A percentile compares a stretch with the other conserved stretches of the same genome.
phyloP scores from a whole-genome alignment of 371 early-diverging fungal species.

The Fennellomyces sp. region DNA sequence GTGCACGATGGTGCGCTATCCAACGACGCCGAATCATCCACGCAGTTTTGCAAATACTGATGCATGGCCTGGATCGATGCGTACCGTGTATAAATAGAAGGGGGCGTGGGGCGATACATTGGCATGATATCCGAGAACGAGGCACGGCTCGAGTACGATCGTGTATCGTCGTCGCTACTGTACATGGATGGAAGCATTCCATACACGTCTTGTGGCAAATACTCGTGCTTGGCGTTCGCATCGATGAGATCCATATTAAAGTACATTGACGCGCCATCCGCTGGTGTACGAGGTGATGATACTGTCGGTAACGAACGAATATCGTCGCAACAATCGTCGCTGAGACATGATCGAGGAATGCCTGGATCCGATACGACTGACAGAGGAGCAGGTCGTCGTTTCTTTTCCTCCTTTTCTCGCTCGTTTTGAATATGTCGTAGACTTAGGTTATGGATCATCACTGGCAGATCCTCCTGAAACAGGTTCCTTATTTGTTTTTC shows the following conservation, averaged over 20 bases:
- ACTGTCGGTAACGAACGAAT: background rate
- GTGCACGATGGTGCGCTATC: slow-evolving; percentile 7
- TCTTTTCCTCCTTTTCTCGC: slow-evolving; percentile 18
- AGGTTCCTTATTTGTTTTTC: slow-evolving; percentile 68
- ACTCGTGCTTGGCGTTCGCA: background rate
- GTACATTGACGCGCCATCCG: background rate
- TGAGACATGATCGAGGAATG: background rate
- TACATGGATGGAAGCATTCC: background rate
- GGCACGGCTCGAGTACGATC: background rate
- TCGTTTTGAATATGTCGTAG: slow-evolving; percentile 36
- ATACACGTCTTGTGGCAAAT: background rate
- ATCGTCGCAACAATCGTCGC: background rate
- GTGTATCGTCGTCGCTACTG: background rate
- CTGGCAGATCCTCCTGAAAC: slow-evolving; percentile 93
- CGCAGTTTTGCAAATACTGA: slow-evolving; percentile 4
- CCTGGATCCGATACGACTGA: background rate
- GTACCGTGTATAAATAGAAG: background rate
- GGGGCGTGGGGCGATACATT: background rate
- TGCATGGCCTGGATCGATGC: slow-evolving; percentile 1
- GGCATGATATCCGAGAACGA: slow-evolving; percentile 3
- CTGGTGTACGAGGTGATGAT: background rate
- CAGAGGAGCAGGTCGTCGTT: background rate
- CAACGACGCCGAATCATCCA: background rate
- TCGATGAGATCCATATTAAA: background rate
- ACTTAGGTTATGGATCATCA: slow-evolving; percentile 90